Evolutionary conservation across 208 protist genomes (phyloP).

Genomic region (Acanthamoeba lenticulata): DNA sequence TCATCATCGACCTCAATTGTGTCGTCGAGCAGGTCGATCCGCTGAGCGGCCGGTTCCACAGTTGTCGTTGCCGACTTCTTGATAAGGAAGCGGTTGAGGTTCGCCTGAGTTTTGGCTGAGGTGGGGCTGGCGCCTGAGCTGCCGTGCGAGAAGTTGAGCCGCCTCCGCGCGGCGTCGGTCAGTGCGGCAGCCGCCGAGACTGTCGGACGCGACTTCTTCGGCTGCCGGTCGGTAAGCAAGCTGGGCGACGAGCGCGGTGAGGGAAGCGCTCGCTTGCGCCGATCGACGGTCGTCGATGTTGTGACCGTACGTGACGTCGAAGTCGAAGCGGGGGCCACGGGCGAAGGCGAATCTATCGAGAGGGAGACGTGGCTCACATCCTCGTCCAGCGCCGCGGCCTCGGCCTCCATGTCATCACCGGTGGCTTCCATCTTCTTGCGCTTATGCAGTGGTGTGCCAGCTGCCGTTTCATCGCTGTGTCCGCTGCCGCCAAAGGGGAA

Average conservation of each 20-base stretch:
- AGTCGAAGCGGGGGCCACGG: background rate
- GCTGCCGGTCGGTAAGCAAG: too few species aligned
- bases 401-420: too few species aligned
- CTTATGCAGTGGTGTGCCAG: background rate
- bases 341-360: background rate
- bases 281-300: too few species aligned
- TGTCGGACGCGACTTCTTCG: background rate
- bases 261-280: too few species aligned
- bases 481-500: background rate
- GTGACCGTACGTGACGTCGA: background rate
- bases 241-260: background rate
- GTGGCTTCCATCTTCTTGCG: background rate
- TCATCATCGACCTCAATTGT: slow-evolving; percentile 20
- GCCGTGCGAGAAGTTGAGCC: background rate
- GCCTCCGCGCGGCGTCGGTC: background rate
- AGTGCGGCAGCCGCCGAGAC: too few species aligned
- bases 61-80: background rate
- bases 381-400: background rate
- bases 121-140: background rate
- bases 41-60: background rate
- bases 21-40: slow-evolving; percentile 13
- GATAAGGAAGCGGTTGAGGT: background rate
- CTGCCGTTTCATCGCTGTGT: background rate
- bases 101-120: background rate
- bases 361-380: background rate